These are phyloP conservation scores for Arthroderma sp. DNA, from an alignment of 2,329 filamentous ascomycete genomes.

Conservation along the genomic window DNA sequence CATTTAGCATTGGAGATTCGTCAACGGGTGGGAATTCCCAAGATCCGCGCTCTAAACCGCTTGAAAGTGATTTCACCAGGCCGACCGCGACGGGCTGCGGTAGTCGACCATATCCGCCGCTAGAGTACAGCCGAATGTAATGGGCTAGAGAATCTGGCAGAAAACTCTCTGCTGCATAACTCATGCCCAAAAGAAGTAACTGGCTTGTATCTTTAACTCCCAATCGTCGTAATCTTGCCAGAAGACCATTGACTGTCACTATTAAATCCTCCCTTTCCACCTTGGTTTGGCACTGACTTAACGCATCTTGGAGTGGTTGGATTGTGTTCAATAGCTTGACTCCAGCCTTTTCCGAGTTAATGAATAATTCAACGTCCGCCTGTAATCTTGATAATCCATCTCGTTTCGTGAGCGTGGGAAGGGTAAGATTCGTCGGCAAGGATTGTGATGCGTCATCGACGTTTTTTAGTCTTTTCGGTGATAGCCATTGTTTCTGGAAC, in stretches of 20 bases:
- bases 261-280: slow-evolving; percentile 24
- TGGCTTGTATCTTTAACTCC: slow-evolving; percentile 9
- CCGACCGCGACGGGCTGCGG: slow-evolving; percentile 9
- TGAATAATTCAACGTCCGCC: slow-evolving; percentile 4
- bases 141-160: slow-evolving; percentile 21
- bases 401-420: background rate
- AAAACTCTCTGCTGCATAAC: slow-evolving; percentile 23
- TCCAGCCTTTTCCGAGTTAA: slow-evolving; percentile 3
- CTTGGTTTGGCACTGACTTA: slow-evolving; percentile 19
- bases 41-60: slow-evolving; percentile 2
- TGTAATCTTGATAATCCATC: slow-evolving; percentile 8
- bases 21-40: slow-evolving; percentile 8
- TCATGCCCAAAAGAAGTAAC: slow-evolving; percentile 19
- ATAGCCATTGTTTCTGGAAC: slow-evolving; percentile 13
- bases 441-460: background rate
- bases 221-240: slow-evolving; percentile 20
- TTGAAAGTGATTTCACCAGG: slow-evolving; percentile 18
- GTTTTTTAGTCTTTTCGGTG: background rate
- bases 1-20: slow-evolving; percentile 7
- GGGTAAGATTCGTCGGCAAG: background rate
- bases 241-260: slow-evolving; percentile 22
- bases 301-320: slow-evolving; percentile 14
- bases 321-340: background rate
- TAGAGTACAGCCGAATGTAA: slow-evolving; percentile 18
- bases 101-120: slow-evolving; percentile 8